These are phyloP conservation scores for Perilla frutescens DNA, from an alignment of 257 asterid genomes.

Conservation along the genomic window DNA sequence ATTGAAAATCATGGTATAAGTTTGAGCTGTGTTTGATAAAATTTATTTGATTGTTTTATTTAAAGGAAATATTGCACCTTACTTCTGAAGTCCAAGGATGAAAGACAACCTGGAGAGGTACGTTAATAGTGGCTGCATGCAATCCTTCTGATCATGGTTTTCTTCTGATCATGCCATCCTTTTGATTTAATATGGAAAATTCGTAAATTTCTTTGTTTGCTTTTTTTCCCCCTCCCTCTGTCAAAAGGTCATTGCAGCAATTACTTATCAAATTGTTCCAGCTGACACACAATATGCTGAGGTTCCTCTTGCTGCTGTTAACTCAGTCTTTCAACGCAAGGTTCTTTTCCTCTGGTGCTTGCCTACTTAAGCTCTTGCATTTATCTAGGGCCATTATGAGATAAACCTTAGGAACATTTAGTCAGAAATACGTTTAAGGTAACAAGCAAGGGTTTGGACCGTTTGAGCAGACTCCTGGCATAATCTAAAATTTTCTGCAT, in stretches of 20 bases:
- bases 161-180: too few species aligned
- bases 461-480: slow-evolving; percentile 10
- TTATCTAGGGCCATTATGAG: slow-evolving; percentile 20
- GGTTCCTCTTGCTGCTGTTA: slow-evolving; percentile 94
- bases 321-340: slow-evolving; percentile 69
- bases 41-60: slow-evolving; percentile 27
- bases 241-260: slow-evolving; percentile 79
- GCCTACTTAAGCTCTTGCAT: slow-evolving; percentile 9
- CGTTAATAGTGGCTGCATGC: slow-evolving; percentile 24
- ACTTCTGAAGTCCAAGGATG: slow-evolving; percentile 55
- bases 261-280: slow-evolving; percentile 83
- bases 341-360: slow-evolving; percentile 42
- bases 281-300: slow-evolving; percentile 91
- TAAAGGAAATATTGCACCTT: slow-evolving; percentile 86
- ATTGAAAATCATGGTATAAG: slow-evolving; percentile 19
- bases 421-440: background rate
- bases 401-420: background rate
- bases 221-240: slow-evolving; percentile 10
- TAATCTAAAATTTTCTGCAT: background rate
- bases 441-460: slow-evolving; percentile 2
- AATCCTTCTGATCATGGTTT: slow-evolving; percentile 9
- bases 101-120: slow-evolving; percentile 61
- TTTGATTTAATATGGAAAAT: background rate
- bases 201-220: slow-evolving; percentile 5
- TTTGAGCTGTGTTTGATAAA: slow-evolving; percentile 18